These are phyloP conservation scores for Candida buenavistaensis DNA, from an alignment of 1,139 yeast genomes.

Conservation along the genomic window DNA sequence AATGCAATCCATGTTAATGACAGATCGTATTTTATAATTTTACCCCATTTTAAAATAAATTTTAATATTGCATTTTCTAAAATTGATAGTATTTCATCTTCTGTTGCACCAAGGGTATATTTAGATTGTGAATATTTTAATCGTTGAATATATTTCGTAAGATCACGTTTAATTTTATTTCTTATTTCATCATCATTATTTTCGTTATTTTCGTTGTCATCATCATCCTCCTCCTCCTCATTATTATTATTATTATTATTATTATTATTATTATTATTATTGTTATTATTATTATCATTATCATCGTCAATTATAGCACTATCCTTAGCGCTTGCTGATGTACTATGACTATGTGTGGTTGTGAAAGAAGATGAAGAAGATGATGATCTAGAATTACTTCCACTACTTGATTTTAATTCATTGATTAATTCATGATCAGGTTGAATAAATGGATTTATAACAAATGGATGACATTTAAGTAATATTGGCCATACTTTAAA, in stretches of 20 bases:
- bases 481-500: constrained; percentile 83
- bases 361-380: constrained; percentile 4
- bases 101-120: constrained; percentile 33
- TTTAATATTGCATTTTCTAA: constrained; percentile 62
- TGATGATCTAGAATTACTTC: constrained; percentile 4
- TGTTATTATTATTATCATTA: constrained; percentile 4
- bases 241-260: constrained; percentile 11
- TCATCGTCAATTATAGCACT: constrained; percentile 2
- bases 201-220: constrained; percentile 4
- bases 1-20: constrained; percentile 87
- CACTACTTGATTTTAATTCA: constrained; percentile 13
- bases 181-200: constrained; percentile 24
- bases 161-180: constrained; percentile 47
- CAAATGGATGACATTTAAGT: constrained; percentile 82
- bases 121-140: constrained; percentile 22
- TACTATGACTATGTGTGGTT: constrained; percentile 8
- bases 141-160: constrained; percentile 53
- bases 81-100: constrained; percentile 53
- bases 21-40: constrained; percentile 72
- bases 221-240: constrained; percentile 5
- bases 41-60: constrained; percentile 79
- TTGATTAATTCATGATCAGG: constrained; percentile 44
- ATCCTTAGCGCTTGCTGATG: constrained; percentile 11
- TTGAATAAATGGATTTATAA: constrained; percentile 66
- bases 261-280: constrained; percentile 7